Evolutionary conservation across 2,329 filamentous ascomycete genomes (phyloP), one percentile per base, ranked within the genome.

Genomic region (Fusarium chlamydosporum): DNA sequence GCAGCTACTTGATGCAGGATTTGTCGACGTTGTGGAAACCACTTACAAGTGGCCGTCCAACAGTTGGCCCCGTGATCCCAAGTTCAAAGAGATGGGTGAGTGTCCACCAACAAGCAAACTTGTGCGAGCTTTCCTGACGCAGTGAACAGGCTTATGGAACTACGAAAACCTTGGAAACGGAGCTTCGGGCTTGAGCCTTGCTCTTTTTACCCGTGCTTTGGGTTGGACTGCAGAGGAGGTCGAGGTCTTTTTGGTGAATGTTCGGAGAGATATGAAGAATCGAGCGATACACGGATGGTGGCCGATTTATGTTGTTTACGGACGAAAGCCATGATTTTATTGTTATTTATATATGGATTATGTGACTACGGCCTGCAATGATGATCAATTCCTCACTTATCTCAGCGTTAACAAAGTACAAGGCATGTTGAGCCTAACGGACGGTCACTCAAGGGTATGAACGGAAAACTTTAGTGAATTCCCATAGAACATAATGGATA

Each of bases 1-100:
- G 40, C 79, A 82, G 55, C 79, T 88, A 67, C 75, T 77, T 6
- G 82, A 84, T 13, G 84, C 82, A 0, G 87, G 87, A 0, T 89
- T 89, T 63, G 77, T 80, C 40, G 81, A 87, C 54, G 81, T 89
- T 0, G 75, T 76, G 0, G 82, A 86, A 69, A 76, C 79, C 3
- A 71, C 83, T 7, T 84, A 79, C 69, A 84, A 82, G 74, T 82
- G 85, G 77, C 85, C 86, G 0, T 79, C 79, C 34, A 85, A 83
- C 65, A 74, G 78, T 10, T 88, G 86, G 85, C 82, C 85, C 0
- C 82, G 81, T 38, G 82, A 86, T 43, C 78, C 79, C 4, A 80
- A 82, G 29, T 79, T 84, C 43, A 88, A 87, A 71, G 81, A 86
- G 42, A 72, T 86, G 4, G 86, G 85, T 78, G 64, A 23, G 70